A percentile compares a stretch with the other conserved stretches of the same genome.
These are phyloP conservation scores for Daldinia vernicosa DNA, from an alignment of 495 filamentous ascomycete genomes.

Conservation along the genomic window DNA sequence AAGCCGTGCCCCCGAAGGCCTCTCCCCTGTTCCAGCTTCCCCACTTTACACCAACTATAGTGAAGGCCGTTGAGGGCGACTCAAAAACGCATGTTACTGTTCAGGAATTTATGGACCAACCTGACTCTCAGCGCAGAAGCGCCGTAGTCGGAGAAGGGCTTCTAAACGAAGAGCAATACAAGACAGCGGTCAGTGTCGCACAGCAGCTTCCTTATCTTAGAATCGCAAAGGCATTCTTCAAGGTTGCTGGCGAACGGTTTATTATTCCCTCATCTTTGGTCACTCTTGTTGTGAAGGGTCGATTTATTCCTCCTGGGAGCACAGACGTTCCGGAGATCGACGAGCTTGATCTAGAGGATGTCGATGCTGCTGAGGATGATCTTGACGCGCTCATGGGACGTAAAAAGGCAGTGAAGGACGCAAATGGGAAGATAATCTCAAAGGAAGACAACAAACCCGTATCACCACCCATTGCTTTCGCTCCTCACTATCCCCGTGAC, in stretches of 20 bases:
- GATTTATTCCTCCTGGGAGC: constrained; percentile 88
- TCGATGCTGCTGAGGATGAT: constrained; percentile 93
- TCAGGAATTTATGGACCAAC: constrained; percentile 85
- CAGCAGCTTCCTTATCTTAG: constrained; percentile 81
- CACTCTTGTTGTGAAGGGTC: constrained; percentile 93
- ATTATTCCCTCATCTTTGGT: constrained; percentile 94
- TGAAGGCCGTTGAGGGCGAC: constrained; percentile 78
- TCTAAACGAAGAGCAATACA: constrained; percentile 78
- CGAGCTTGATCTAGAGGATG: constrained; percentile 82
- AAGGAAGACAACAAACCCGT: constrained; percentile 65
- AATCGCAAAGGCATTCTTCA: constrained; percentile 97
- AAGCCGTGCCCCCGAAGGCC: constrained; percentile 81
- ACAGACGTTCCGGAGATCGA: constrained; percentile 75
- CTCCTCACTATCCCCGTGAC: constrained; percentile 88
- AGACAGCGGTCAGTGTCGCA: constrained; percentile 75
- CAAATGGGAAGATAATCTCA: constrained; percentile 60
- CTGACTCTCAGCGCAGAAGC: constrained; percentile 75
- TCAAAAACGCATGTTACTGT: constrained; percentile 78
- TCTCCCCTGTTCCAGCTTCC: constrained; percentile 94
- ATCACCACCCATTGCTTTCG: constrained; percentile 83
- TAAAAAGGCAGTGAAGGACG: constrained; percentile 69
- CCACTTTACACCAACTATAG: constrained; percentile 79
- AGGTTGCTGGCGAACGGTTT: constrained; percentile 91
- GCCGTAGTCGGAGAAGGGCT: constrained; percentile 74
- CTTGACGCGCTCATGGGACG: constrained; percentile 86